Conservation (phyloP, 2,329 filamentous ascomycete genomes). For the Trichoderma citrinoviride region DNA sequence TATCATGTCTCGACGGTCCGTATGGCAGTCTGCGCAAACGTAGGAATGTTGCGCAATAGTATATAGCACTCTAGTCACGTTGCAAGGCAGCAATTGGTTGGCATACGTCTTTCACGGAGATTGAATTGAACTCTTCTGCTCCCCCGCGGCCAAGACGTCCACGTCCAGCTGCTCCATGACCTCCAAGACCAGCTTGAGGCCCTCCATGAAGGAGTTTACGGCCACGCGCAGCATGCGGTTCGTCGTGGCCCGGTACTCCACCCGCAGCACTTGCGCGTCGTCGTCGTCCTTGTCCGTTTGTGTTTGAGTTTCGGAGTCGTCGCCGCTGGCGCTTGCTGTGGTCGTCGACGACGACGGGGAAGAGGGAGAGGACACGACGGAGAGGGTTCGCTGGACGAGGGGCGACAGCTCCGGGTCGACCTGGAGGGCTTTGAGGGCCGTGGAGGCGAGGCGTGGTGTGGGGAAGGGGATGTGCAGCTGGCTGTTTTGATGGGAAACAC, state of each 20-base stretch:
- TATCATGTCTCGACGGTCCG: too few relatives aligned
- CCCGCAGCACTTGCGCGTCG: slow-evolving; percentile 55
- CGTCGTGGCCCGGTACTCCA: slow-evolving; percentile 82
- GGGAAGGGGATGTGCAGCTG: slow-evolving; percentile 79
- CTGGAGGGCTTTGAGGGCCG: slow-evolving; percentile 70
- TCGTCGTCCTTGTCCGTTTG: too few relatives aligned
- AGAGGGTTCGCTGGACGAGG: slow-evolving; percentile 71
- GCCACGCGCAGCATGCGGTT: slow-evolving; percentile 96
- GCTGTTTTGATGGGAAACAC: slow-evolving; percentile 47
- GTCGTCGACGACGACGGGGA: neutral
- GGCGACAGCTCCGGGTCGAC: slow-evolving; percentile 90
- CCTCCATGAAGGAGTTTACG: slow-evolving; percentile 96
- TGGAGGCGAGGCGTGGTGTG: slow-evolving; percentile 69
- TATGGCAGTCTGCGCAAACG: neutral
- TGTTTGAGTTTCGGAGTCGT: neutral
- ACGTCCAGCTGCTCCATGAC: slow-evolving; percentile 89
- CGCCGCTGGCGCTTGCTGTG: slow-evolving; percentile 19
- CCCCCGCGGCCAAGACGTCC: slow-evolving; percentile 59
- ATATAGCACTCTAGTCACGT: neutral
- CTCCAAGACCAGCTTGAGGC: slow-evolving; percentile 75
- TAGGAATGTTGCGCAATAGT: neutral
- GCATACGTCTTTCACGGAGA: neutral
- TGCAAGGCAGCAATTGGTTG: neutral
- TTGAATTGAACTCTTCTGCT: slow-evolving; percentile 1
- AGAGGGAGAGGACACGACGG: slow-evolving; percentile 41